These are phyloP conservation scores for Aspergillus hortae DNA, from an alignment of 2,329 filamentous ascomycete genomes.

Conservation along the genomic window DNA sequence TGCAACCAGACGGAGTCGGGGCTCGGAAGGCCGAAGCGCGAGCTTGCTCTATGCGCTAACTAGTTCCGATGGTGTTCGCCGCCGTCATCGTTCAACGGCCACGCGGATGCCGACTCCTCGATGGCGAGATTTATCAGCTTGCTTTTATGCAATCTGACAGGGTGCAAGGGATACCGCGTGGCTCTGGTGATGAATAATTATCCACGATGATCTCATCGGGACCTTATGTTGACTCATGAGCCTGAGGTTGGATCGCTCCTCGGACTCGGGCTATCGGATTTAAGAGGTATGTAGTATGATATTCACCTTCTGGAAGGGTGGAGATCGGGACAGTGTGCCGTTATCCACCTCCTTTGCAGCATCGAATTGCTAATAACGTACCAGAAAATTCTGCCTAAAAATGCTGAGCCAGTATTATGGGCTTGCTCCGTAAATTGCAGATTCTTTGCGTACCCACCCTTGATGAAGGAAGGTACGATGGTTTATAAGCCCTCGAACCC, in stretches of 20 bases:
- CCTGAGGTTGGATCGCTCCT: background rate
- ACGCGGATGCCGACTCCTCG: background rate
- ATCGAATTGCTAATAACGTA: background rate
- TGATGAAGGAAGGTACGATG: background rate
- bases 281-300: background rate
- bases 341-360: background rate
- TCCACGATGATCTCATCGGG: background rate
- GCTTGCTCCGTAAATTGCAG: too few relatives aligned
- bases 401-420: too few relatives aligned
- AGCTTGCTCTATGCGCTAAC: background rate
- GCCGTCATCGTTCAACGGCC: background rate
- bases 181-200: background rate
- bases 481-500: background rate
- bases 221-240: background rate
- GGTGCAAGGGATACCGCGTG: background rate
- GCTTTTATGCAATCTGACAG: too few relatives aligned
- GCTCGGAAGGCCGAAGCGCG: constrained; percentile 1
- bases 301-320: background rate
- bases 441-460: background rate
- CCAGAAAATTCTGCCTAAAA: background rate
- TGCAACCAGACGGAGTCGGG: background rate
- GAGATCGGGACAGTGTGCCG: background rate
- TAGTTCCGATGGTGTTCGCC: background rate
- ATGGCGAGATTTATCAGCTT: background rate
- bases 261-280: background rate